A percentile compares a stretch with the other conserved stretches of the same genome.
These are phyloP conservation scores for Penicillium sclerotiorum DNA, from an alignment of 2,329 filamentous ascomycete genomes.

Conservation along the genomic window DNA sequence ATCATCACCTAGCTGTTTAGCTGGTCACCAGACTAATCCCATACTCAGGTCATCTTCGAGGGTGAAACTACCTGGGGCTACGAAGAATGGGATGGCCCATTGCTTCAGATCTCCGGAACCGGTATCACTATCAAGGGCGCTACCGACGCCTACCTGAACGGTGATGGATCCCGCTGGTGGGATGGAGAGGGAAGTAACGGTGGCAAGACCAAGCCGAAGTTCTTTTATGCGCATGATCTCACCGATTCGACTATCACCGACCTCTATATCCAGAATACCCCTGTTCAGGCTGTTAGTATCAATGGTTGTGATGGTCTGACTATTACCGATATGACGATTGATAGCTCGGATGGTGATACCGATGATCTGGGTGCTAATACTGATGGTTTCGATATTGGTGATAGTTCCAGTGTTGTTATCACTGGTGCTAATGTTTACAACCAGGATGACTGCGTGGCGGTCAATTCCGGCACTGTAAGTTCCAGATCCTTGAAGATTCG, in stretches of 20 bases:
- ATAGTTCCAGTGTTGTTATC: constrained; percentile 54
- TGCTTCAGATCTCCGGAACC: constrained; percentile 19
- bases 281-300: constrained; percentile 41
- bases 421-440: constrained; percentile 58
- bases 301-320: constrained; percentile 52
- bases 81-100: constrained; percentile 20
- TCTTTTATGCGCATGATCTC: constrained; percentile 54
- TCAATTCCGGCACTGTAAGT: constrained; percentile 53
- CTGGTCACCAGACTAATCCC: not conserved
- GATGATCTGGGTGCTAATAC: constrained; percentile 60
- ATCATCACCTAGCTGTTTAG: not conserved
- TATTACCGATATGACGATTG: constrained; percentile 57
- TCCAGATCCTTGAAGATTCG: not conserved
- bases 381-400: constrained; percentile 61
- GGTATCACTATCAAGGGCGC: constrained; percentile 19
- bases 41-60: constrained; percentile 18
- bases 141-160: constrained; percentile 14
- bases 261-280: constrained; percentile 37
- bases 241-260: constrained; percentile 33
- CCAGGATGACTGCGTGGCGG: constrained; percentile 64
- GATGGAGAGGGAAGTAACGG: constrained; percentile 63
- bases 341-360: constrained; percentile 58
- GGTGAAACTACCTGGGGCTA: constrained; percentile 23
- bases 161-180: constrained; percentile 56
- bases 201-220: constrained; percentile 66